Base-by-base conservation (phyloP, 2,329 filamentous ascomycete species). In the Colletotrichum musae region DNA sequence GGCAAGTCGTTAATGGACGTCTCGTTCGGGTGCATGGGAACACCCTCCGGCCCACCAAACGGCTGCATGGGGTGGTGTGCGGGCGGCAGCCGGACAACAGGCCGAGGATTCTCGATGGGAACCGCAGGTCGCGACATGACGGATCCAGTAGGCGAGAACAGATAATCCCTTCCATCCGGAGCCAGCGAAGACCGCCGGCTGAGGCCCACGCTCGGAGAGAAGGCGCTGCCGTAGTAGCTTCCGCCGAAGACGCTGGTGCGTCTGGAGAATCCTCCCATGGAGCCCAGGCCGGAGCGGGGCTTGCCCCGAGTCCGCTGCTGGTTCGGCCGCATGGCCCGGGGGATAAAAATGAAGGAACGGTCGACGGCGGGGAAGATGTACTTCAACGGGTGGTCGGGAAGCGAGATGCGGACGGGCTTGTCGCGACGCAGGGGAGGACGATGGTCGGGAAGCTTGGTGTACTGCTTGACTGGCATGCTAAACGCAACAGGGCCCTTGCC, bases 311-410 rank as follows among this genome's bases (percentile, higher is more conserved):
- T 89, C 36, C 91, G 89, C 83, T 97, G 94, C 79, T 97, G 94
- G 78, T 97, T 98, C 15, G 96, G 96, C 73, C 96, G 90, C 83
- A 98, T 88, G 12, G 95, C 95, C 73, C 96, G 89, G 13, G 96
- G 96, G 70, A 99, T 99, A 82, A 99, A 99, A 75, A 98, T 97
- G 80, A 99, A 99, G 0, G 96, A 98, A 72, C 96, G 88, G 75
- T 98, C 95, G 54, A 89, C 86, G 2, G 94, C 93, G 6, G 96
- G 96, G 81, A 96, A 97, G 70, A 98, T 95, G 80, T 98, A 98
- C 71, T 93, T 90, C 43, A 94, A 93, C 13, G 90, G 85, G 72
- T 93, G 88, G 32, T 92, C 87, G 2, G 96, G 95, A 50, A 99
- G 86, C 9, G 94, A 98, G 73, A 99, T 94, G 58, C 96, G 92